Base-by-base conservation (phyloP, 2,329 filamentous ascomycete genomes). In the Arthrinium phaeospermum region DNA sequence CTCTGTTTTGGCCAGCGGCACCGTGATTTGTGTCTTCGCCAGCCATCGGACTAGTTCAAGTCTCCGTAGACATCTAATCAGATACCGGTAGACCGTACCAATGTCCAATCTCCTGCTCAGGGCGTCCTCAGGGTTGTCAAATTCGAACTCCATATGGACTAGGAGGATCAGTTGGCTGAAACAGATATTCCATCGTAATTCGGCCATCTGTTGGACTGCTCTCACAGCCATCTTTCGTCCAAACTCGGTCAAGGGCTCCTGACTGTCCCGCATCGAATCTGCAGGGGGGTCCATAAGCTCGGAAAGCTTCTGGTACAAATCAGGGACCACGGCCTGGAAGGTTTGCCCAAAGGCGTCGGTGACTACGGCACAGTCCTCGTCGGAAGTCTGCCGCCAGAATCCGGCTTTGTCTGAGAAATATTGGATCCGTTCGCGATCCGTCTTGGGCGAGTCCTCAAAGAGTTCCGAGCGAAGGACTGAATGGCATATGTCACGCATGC, bases 141-240 rank as follows among this genome's bases (percentile, higher is more conserved):
- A 89, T 79, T 96, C 94, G 51, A 91, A 92, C 80, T 96, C 93
- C 87, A 98, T 92, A 81, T 98, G 95, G 13, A 96, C 88, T 22
- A 97, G 86, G 8, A 99, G 87, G 3, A 96, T 88, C 2, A 98
- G 85, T 72, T 98, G 89, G 78, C 96, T 94, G 74, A 97, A 91
- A 69, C 97, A 90, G 12, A 96, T 86, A 73, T 90, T 90, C 83
- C 91, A 91, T 73, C 93, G 92, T 45, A 94, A 83, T 69, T 92
- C 88, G 8, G 96, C 88, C 16, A 90, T 92, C 79, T 98, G 95
- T 78, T 96, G 93, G 0, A 93, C 91, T 8, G 94, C 92, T 74
- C 91, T 91, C 14, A 97, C 89, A 19, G 95, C 86, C 1, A 95
- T 84, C 76, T 91, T 93, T 53, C 91, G 89, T 24, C 96, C 96